Evolutionary conservation across 148 eudicot species (phyloP).

Genomic region (Polygonum maritimum): DNA sequence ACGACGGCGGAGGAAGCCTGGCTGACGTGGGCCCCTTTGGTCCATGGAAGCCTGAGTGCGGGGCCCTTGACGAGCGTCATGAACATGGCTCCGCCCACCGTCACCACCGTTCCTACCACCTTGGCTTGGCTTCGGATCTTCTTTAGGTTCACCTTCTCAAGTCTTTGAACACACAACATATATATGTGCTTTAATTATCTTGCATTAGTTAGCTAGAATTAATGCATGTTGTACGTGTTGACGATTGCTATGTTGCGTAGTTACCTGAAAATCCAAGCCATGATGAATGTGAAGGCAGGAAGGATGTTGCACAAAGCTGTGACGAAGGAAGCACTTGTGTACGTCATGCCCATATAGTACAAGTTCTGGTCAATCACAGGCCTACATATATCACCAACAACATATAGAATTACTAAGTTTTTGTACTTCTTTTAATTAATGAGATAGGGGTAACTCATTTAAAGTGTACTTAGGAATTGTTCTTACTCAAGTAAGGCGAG

Average conservation of each 20-base stretch:
- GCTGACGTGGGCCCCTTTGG: background rate
- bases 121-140: slow-evolving; percentile 7
- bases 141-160: slow-evolving; percentile 13
- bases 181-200: too few species aligned
- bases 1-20: background rate
- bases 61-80: slow-evolving; percentile 9
- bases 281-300: slow-evolving; percentile 56
- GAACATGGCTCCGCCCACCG: slow-evolving; percentile 5
- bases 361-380: slow-evolving; percentile 84
- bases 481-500: slow-evolving; percentile 67
- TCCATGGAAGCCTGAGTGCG: background rate
- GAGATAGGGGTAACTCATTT: background rate
- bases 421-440: background rate
- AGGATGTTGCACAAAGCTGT: slow-evolving; percentile 56
- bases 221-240: too few species aligned
- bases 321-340: slow-evolving; percentile 58
- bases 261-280: slow-evolving; percentile 16
- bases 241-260: background rate
- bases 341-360: slow-evolving; percentile 58
- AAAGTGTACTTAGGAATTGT: background rate
- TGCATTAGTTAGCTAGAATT: background rate
- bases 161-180: background rate
- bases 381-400: slow-evolving; percentile 25
- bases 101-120: slow-evolving; percentile 8
- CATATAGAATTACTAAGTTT: background rate